Base-by-base conservation (phyloP, 2,329 filamentous ascomycete genomes). In the Colletotrichum horii region DNA sequence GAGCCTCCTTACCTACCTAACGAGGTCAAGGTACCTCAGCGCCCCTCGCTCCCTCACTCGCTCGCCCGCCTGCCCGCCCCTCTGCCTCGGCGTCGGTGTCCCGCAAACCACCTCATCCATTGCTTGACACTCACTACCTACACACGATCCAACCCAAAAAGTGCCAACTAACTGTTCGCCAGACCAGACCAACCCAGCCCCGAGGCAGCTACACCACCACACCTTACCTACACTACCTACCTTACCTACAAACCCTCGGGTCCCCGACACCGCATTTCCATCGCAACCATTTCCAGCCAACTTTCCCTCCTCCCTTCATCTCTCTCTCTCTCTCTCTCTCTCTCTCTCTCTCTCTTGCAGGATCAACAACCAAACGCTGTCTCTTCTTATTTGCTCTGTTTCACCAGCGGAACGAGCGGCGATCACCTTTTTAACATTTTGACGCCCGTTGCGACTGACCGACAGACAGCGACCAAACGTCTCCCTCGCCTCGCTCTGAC, bases 101-200 rank as follows among this genome's bases (percentile, higher is more conserved):
- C 71, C 66, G 71, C 71, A 74, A 66, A 68, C 43, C 72, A 75
- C 70, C 34, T 70, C 68, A 55, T 75, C 38, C 69, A 48, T 72
- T 72, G 58, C 66, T 58, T 68, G 62, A 66, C 70, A 48, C 67
- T 52, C 70, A 48, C 67, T 52, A 62, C 67, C 34, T 55, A 60
- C 69, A 36, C 65, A 75, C 26, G 28, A 22, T 52, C 36, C 30
- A 48, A 75, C 62, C 66, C 26, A 66, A 65, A 22, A 22, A 56
- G 64, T 68, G 34, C 73, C 52, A 75, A 73, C 73, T 75, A 60
- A 75, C 68, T 60, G n/a, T 75, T 73, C 70, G 70, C 73, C 73
- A 75, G 73, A 60, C 52, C 70, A 73, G 70, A 55, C 55, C 69
- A 72, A 64, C 69, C 68, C 62, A 72, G 69, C 70, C 73, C 70